These are phyloP conservation scores for Suillus discolor DNA, from an alignment of 768 basidiomycete genomes.

Conservation along the genomic window DNA sequence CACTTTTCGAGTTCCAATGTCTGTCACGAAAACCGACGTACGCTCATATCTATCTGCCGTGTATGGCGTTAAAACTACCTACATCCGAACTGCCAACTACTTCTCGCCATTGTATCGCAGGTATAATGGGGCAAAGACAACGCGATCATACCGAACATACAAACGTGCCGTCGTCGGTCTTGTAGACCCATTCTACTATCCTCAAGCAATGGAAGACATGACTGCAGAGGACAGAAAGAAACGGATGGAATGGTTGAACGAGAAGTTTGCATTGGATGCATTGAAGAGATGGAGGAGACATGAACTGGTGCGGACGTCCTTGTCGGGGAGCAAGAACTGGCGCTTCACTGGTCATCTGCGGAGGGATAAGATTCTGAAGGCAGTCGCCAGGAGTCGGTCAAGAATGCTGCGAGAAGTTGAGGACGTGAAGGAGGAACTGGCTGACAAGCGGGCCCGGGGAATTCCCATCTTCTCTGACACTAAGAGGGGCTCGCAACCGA, in stretches of 20 bases:
- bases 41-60: constrained; percentile 80
- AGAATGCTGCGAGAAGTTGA: constrained; percentile 43
- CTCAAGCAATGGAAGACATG: constrained; percentile 81
- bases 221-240: constrained; percentile 48
- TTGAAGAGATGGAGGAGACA: constrained; percentile 38
- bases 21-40: constrained; percentile 90
- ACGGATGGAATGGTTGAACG: constrained; percentile 64
- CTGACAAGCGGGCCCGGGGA: constrained; percentile 26
- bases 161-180: constrained; percentile 93
- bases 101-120: constrained; percentile 52
- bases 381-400: constrained; percentile 49
- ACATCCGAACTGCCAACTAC: constrained; percentile 95
- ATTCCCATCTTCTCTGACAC: constrained; percentile 24
- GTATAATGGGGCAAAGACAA: constrained; percentile 27
- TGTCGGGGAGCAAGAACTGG: constrained; percentile 39
- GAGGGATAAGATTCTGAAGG: constrained; percentile 52
- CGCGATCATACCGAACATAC: constrained; percentile 58
- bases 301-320: constrained; percentile 38
- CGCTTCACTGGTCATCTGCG: constrained; percentile 42
- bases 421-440: constrained; percentile 37
- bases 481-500: neutral
- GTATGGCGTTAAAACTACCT: constrained; percentile 90
- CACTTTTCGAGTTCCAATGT: constrained; percentile 89
- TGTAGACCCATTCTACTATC: constrained; percentile 93
- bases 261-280: constrained; percentile 49